Evolutionary conservation across 345 rosid genomes (phyloP).

Genomic region (Syzygium oleosum): DNA sequence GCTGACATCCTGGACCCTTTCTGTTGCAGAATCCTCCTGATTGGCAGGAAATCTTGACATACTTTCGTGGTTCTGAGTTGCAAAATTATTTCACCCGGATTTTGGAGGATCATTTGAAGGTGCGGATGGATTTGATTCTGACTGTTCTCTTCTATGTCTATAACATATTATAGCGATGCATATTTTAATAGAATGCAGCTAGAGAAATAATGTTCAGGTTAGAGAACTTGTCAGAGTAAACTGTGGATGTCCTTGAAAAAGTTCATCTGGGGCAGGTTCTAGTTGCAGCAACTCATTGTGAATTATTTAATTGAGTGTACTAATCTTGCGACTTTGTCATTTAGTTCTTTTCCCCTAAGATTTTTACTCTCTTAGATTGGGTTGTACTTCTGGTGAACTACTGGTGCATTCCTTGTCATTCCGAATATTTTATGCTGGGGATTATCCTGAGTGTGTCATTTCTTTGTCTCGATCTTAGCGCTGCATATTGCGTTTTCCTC

Average conservation of each 20-base stretch:
- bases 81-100: constrained; percentile 97
- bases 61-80: constrained; percentile 94
- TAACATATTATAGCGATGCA: background rate
- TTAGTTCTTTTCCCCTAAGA: background rate
- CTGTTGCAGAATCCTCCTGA: constrained; percentile 80
- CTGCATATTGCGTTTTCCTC: background rate
- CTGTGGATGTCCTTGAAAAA: background rate
- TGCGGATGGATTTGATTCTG: constrained; percentile 4
- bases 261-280: background rate
- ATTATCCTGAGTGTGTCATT: background rate
- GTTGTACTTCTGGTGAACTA: background rate
- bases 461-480: background rate
- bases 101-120: constrained; percentile 94
- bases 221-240: background rate
- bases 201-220: background rate
- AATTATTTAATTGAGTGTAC: background rate
- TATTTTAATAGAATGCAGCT: background rate
- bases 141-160: background rate
- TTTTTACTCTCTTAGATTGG: background rate
- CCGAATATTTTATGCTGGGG: background rate
- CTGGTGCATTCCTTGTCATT: background rate
- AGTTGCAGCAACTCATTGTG: background rate
- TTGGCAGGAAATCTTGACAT: constrained; percentile 98
- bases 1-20: background rate
- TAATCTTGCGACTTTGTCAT: background rate